Base-by-base conservation (phyloP, 306 rosid species). In the Fragaria nilgerrensis region DNA sequence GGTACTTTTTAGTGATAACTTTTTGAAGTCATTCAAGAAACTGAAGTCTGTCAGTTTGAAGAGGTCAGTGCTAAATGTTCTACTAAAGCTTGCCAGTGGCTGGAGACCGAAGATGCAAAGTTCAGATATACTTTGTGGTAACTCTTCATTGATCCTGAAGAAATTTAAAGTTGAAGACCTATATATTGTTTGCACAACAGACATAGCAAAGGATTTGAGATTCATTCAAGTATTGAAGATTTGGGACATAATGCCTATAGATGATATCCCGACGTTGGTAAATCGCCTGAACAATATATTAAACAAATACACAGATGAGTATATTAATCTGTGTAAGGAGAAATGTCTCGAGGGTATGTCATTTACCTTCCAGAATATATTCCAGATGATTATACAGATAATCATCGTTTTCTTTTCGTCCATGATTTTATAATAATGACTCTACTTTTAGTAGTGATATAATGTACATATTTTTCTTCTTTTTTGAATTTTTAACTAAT, bases 1-100 rank as follows among this genome's bases (percentile, higher is more conserved):
- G 97, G 89, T 90, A 77, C 79, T 81, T 67, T 93, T 86, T 77
- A 93, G 97, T 61, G 89, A 87, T 81, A 80, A 82, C 56, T 93
- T 93, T 78, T 74, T 90, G 0, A 87, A 86, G 84, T 90, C 96
- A 44, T 93, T 90, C 81, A 84, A 81, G 77, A 89, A 89, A 37
- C 32, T 87, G 68, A 74, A 11, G 9, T 79, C 83, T n/a, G 58
- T 70, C 13, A 77, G 79, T 19, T 27, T 27, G 27, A 27, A 27
- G 27, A 27, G 27, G 27, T 27, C 27, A 27, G 27, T 27, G 27
- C 27, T 27, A 27, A 27, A 27, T 27, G 27, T 27, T 27, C 27
- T 27, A 27, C 27, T 27, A 27, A 27, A 27, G 27, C 27, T 27
- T 27, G 27, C 27, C 27, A 27, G 27, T 27, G 27, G 27, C 27